phyloP scores from a whole-genome alignment of 192 early-diverging fungal genomes.

The Backusella westeae region DNA sequence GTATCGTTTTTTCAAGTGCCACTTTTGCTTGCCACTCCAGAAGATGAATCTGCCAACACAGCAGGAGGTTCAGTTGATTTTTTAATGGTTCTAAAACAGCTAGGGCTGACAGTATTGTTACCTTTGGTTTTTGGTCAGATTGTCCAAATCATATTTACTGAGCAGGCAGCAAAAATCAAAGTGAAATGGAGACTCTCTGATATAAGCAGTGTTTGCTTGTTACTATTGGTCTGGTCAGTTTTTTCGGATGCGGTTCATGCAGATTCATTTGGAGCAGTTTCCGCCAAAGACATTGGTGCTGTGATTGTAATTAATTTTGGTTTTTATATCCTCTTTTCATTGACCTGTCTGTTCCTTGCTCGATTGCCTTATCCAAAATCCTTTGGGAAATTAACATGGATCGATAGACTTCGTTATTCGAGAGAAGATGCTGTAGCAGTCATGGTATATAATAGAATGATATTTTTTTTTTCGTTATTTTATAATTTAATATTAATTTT shows the following conservation, averaged over 20 bases:
- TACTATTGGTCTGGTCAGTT: conserved; percentile 66
- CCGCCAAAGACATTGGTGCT: conserved; percentile 48
- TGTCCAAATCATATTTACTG: conserved; percentile 44
- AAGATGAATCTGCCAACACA: conserved; percentile 14
- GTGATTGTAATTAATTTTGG: conserved; percentile 47
- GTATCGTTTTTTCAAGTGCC: conserved; percentile 46
- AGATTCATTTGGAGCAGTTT: conserved; percentile 45
- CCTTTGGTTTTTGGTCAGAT: conserved; percentile 64
- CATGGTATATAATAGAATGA: conserved; percentile 25
- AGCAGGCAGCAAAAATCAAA: conserved; percentile 42
- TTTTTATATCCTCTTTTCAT: conserved; percentile 51
- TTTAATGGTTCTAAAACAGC: conserved; percentile 46
- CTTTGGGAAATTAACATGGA: conserved; percentile 25
- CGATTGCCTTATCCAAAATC: conserved; percentile 32
- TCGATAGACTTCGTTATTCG: conserved; percentile 25
- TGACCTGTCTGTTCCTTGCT: conserved; percentile 45
- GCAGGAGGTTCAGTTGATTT: conserved; percentile 38
- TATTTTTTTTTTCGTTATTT: not conserved
- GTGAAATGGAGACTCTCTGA: conserved; percentile 49
- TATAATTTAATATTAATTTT: not conserved
- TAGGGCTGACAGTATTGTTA: conserved; percentile 58
- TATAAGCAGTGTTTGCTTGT: conserved; percentile 54
- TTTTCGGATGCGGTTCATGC: conserved; percentile 67
- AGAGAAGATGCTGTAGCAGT: conserved; percentile 61
- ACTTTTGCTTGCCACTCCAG: conserved; percentile 16